A percentile compares a stretch with the other conserved stretches of the same genome.
These are phyloP conservation scores for Penicillium sp. DNA, from an alignment of 2,329 filamentous ascomycete species.

Conservation along the genomic window DNA sequence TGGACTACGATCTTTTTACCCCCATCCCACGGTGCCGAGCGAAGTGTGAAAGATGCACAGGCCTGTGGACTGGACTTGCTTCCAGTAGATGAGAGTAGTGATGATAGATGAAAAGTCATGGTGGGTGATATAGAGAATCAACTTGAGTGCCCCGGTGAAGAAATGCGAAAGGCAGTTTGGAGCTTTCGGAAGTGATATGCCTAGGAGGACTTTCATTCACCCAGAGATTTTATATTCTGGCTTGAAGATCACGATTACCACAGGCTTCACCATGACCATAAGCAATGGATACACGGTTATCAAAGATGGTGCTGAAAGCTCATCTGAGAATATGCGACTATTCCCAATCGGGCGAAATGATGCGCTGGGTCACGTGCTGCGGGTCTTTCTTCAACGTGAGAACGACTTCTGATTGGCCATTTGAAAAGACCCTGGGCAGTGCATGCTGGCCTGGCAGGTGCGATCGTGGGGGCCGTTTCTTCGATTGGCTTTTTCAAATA, in stretches of 20 bases:
- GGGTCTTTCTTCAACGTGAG: not conserved
- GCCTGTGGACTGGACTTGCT: not conserved
- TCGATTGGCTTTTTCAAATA: not conserved
- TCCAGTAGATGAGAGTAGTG: not conserved
- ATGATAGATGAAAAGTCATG: not conserved
- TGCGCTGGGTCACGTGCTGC: conserved; percentile 2
- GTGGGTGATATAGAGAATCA: not conserved
- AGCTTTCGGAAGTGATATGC: too few species aligned
- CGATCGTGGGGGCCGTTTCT: not conserved
- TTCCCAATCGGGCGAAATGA: conserved; percentile 4
- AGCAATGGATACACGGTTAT: too few species aligned
- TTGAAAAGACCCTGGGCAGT: not conserved
- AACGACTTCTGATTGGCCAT: not conserved
- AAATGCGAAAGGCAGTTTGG: too few species aligned
- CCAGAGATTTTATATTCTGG: too few species aligned
- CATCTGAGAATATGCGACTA: not conserved
- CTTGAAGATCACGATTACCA: too few species aligned
- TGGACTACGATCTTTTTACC: not conserved
- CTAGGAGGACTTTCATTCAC: too few species aligned
- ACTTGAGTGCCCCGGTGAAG: too few species aligned
- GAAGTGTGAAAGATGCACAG: not conserved
- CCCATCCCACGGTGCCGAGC: conserved; percentile 1
- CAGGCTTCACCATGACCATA: too few species aligned
- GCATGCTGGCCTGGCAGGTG: not conserved
- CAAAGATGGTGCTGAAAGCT: not conserved